Base-by-base conservation (phyloP, 257 asterid species). In the Handroanthus guayacan region DNA sequence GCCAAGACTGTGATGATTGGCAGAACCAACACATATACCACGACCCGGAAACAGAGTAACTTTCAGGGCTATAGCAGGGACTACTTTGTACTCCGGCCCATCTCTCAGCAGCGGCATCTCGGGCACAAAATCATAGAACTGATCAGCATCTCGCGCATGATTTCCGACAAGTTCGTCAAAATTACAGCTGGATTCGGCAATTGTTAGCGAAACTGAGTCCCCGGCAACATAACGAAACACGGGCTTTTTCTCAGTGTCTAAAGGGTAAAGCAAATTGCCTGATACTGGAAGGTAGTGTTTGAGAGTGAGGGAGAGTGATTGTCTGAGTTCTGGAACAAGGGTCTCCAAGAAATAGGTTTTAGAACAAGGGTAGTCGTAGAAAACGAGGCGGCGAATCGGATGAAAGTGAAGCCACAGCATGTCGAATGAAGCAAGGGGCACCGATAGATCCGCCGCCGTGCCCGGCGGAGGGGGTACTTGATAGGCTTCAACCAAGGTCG, bases 221-320 rank as follows among this genome's bases (percentile, higher is more conserved):
- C 92, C 90, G 2, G 34, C 12, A 0, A 37, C 17, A 72, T 82
- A 88, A 45, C 86, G 84, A 2, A 88, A 2, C 0, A 67, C 6
- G 2, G 94, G 88, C 41, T 78, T 65, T 44, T 62, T 58, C 3
- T 75, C 43, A 5, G 74, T 14, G 71, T 50, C 67, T 2, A 39
- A 18, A n/a, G 90, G 88, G 76, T 47, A 62, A 52, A 83, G 67
- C 16, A 86, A 36, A 6, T 82, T 86, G 17, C 86, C 87, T 5
- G 91, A 84, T 0, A 82, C 20, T 0, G 91, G 89, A n/a, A 85
- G 65, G 76, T 76, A 85, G 81, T 85, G 82, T 44, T 63, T 74
- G 51, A 90, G 91, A 51, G 92, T 48, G 38, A 81, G 67, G 39
- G 90, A 83, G 70, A 89, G 89, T 3, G 93, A 91, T 3, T 79